Percentiles rank a stretch among this genome's conserved stretches.
phyloP scores from a whole-genome alignment of 1,284 basidiomycete genomes.

The Cutaneotrichosporon dermatis region DNA sequence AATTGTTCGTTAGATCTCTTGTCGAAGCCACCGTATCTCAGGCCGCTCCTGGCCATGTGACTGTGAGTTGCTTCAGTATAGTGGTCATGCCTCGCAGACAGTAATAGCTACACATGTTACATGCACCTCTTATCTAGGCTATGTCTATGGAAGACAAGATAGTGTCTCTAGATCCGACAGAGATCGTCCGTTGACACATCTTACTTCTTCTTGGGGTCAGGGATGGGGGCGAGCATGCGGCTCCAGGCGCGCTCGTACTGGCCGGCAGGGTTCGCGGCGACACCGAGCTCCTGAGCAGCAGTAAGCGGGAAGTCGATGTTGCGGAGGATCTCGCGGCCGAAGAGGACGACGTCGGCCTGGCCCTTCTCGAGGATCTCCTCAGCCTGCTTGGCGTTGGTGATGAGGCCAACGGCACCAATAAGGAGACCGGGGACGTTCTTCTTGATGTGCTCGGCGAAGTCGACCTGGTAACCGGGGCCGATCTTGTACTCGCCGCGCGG shows the following conservation, averaged over 20 bases:
- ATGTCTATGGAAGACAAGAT: too few species aligned
- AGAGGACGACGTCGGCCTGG: conserved; percentile 65
- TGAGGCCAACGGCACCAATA: conserved; percentile 68
- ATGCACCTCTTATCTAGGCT: too few species aligned
- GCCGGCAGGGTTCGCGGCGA: conserved; percentile 42
- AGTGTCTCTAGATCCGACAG: too few species aligned
- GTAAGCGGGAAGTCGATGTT: conserved; percentile 48
- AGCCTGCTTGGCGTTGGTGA: conserved; percentile 62
- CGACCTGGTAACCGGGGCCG: conserved; percentile 64
- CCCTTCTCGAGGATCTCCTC: conserved; percentile 63
- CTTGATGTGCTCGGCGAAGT: conserved; percentile 66
- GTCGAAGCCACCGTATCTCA: too few species aligned
- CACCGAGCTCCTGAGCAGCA: conserved; percentile 42
- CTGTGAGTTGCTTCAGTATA: too few species aligned
- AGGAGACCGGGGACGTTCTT: conserved; percentile 57
- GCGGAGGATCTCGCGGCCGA: conserved; percentile 58
- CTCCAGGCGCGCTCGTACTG: conserved; percentile 55
- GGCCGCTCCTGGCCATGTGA: too few species aligned
- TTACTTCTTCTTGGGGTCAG: neutral
- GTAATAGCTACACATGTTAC: too few species aligned
- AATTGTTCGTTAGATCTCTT: too few species aligned
- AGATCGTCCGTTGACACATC: too few species aligned
- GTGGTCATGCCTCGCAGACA: too few species aligned
- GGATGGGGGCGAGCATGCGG: conserved; percentile 39
- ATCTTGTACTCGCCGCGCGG: conserved; percentile 56